Evolutionary conservation across 371 early-diverging fungal genomes (phyloP).

Genomic region (Mucor racemosus): DNA sequence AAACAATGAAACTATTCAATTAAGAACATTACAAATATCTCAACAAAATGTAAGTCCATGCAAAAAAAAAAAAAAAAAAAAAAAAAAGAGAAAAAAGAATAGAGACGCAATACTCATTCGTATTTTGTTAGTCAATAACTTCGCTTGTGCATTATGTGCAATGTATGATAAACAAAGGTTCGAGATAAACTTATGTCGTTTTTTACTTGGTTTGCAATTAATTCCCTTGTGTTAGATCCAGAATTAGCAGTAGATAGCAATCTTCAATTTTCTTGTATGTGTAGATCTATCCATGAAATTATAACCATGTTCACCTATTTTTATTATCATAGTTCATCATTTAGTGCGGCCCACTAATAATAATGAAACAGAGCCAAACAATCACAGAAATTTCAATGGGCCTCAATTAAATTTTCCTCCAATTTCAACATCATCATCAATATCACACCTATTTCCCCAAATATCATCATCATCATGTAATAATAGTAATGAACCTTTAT

Average conservation of each 20-base stretch:
- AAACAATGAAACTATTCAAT: neutral
- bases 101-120: too few species aligned
- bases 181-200: neutral
- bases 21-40: neutral
- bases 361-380: neutral
- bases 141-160: neutral
- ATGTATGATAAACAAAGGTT: neutral
- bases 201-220: neutral
- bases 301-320: neutral
- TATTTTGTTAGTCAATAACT: neutral
- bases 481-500: neutral
- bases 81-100: too few species aligned
- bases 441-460: neutral
- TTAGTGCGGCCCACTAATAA: neutral
- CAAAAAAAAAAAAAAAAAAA: too few species aligned
- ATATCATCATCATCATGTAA: neutral
- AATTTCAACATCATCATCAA: neutral
- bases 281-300: neutral
- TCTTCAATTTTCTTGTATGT: neutral
- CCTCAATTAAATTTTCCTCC: neutral
- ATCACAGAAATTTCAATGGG: neutral
- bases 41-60: slow-evolving; percentile 7
- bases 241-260: neutral
- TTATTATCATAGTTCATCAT: neutral
- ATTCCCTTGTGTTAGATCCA: neutral